Conservation (phyloP, 2,329 filamentous ascomycete species). For the Pyrenochaeta sp. region DNA sequence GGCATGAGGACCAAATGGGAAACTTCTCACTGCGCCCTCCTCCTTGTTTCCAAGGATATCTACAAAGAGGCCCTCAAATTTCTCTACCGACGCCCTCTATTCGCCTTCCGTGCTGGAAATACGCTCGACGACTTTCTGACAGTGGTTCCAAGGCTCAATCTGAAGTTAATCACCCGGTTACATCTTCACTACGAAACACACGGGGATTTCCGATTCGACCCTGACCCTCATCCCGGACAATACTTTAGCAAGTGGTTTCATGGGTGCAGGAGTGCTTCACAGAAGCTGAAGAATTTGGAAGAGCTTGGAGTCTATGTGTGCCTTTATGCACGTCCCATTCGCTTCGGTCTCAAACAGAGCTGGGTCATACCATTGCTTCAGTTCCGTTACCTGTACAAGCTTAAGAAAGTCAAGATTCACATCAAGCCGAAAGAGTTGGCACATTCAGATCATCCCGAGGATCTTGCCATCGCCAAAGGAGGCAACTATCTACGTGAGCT, state of each 20-base stretch:
- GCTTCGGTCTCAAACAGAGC: conserved; percentile 28
- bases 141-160: conserved; percentile 18
- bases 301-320: conserved; percentile 30
- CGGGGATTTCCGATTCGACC: too few relatives aligned
- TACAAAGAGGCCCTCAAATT: conserved; percentile 32
- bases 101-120: conserved; percentile 39
- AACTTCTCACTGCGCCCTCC: conserved; percentile 34
- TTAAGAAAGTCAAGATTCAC: too few relatives aligned
- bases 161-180: too few relatives aligned
- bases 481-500: too few relatives aligned
- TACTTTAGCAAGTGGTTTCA: too few relatives aligned
- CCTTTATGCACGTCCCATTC: conserved; percentile 22
- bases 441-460: too few relatives aligned
- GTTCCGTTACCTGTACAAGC: conserved; percentile 35
- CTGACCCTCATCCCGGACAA: too few relatives aligned
- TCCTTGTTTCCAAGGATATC: conserved; percentile 39
- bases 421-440: not conserved
- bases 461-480: too few relatives aligned
- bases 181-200: too few relatives aligned
- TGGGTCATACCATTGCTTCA: conserved; percentile 39
- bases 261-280: conserved; percentile 27
- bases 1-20: conserved; percentile 38
- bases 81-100: conserved; percentile 39
- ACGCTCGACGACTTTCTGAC: conserved; percentile 37
- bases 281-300: conserved; percentile 27